Base-by-base conservation (phyloP, 164 flowering plant genomes). In the Nymphaea colorata region DNA sequence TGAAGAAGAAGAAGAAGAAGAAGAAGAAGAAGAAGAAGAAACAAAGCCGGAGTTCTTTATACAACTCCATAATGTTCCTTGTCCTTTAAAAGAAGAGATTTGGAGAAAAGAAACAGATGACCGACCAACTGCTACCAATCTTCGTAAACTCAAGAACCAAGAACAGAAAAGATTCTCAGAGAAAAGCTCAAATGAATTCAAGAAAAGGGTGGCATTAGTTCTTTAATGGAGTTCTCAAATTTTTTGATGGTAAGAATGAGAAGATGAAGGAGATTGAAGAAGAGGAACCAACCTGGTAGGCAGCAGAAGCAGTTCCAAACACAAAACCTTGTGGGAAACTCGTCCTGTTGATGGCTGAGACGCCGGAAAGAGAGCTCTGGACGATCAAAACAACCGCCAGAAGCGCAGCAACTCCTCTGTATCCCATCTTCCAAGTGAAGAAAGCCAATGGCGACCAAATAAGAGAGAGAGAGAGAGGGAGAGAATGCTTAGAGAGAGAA, bases 241-340 rank as follows among this genome's bases (percentile, higher is more conserved):
- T 25, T 25, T 25, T 25, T 25, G 0, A 25, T 25, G 36, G 36
- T 25, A 25, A 15, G 5, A 41, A 17, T 12, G n/a, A 42, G 61
- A 67, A 62, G 47, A 42, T 25, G 6, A 42, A 16, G 61, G 36
- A 41, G 42, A 44, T 25, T 60, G 4, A 36, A n/a, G 7, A 36
- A 3, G 15, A 53, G 36, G 25, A 4, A 4, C 61, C 4, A 10
- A 79, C 82, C 79, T 76, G 79, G 69, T 74, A 79, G n/a, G 82
- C 64, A 6, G 82, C 69, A 65, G 82, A 76, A 61, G 82, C 84
- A 62, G 82, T 81, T 3, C 84, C 84, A 69, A 81, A 81, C 6
- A 77, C 82, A 68, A 81, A 81, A 11, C 82, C 82, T 62, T 70
- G 61, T 59, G 84, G 84, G 44, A 81, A 81, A 62, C 77, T 77